phyloP scores from a whole-genome alignment of 768 basidiomycete species.

The Coprinellus micaceus region DNA sequence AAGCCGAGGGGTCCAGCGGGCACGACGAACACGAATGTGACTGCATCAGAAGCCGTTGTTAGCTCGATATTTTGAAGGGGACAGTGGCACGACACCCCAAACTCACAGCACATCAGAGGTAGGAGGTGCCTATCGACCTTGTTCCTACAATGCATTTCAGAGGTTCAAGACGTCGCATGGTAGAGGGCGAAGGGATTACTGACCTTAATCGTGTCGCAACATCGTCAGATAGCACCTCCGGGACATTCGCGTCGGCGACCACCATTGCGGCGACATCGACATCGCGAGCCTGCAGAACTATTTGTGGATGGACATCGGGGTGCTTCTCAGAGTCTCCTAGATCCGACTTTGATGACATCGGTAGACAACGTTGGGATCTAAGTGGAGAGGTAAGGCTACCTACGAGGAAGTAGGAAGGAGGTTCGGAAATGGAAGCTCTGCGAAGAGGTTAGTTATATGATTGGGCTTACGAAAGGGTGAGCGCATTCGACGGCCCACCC shows the following conservation, averaged over 20 bases:
- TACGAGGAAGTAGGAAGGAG: too few relatives aligned
- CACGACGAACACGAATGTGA: conserved; percentile 41
- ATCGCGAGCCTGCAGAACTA: conserved; percentile 20
- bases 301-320: neutral
- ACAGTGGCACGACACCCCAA: neutral
- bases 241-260: conserved; percentile 43
- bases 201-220: conserved; percentile 42
- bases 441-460: too few relatives aligned
- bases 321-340: too few relatives aligned
- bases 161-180: too few relatives aligned
- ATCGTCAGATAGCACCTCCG: conserved; percentile 33
- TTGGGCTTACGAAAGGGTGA: too few relatives aligned
- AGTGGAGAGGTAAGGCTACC: too few relatives aligned
- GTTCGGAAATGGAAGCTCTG: too few relatives aligned
- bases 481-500: too few relatives aligned
- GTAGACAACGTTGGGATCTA: too few relatives aligned
- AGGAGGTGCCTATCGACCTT: conserved; percentile 69
- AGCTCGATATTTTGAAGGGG: neutral
- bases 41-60: conserved; percentile 25
- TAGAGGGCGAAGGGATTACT: conserved; percentile 1
- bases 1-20: conserved; percentile 24
- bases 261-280: conserved; percentile 63
- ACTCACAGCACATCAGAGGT: conserved; percentile 70
- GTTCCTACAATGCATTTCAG: conserved; percentile 27
- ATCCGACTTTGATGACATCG: too few relatives aligned